Percentiles rank a stretch among this genome's conserved stretches.
phyloP scores from a whole-genome alignment of 2,329 filamentous ascomycete species.

The Cladosporium cucumerinum region DNA sequence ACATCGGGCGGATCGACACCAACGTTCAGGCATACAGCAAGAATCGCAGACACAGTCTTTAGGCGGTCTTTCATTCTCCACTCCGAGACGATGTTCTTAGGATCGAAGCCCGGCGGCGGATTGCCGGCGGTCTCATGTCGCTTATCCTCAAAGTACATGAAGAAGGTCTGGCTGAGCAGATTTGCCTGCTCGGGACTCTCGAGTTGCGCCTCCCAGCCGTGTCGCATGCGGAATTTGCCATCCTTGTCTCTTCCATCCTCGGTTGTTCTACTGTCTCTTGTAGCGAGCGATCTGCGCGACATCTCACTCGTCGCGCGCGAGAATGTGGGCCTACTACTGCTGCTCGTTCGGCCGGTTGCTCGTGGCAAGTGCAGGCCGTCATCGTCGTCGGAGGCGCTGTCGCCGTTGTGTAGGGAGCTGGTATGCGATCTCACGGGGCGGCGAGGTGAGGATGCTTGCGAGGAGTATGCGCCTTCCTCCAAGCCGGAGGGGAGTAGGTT shows the following conservation, averaged over 20 bases:
- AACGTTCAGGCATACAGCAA: constrained; percentile 94
- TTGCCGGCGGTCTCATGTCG: constrained; percentile 92
- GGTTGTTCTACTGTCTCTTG: constrained; percentile 14
- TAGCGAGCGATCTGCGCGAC: constrained; percentile 12
- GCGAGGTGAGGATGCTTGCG: constrained; percentile 19
- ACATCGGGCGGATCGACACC: constrained; percentile 97
- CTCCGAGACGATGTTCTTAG: constrained; percentile 62
- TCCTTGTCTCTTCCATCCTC: constrained; percentile 38
- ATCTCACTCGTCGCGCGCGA: constrained; percentile 12
- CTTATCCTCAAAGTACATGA: constrained; percentile 99
- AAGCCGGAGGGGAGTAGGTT: constrained; percentile 17
- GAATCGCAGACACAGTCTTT: constrained; percentile 92
- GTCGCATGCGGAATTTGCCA: constrained; percentile 53
- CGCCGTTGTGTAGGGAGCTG: constrained; percentile 19
- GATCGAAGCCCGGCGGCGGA: constrained; percentile 57
- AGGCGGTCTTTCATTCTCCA: constrained; percentile 96
- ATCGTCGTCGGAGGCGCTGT: constrained; percentile 36
- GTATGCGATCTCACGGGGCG: constrained; percentile 19
- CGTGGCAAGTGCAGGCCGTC: constrained; percentile 40
- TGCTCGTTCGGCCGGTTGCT: constrained; percentile 8
- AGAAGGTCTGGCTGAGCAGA: constrained; percentile 80
- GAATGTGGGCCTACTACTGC: constrained; percentile 2
- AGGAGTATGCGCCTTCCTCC: constrained; percentile 20
- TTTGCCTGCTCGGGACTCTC: constrained; percentile 86
- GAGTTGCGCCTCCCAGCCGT: constrained; percentile 91